These are phyloP conservation scores for Aureobasidium sp. DNA, from an alignment of 2,329 filamentous ascomycete species.

Conservation along the genomic window DNA sequence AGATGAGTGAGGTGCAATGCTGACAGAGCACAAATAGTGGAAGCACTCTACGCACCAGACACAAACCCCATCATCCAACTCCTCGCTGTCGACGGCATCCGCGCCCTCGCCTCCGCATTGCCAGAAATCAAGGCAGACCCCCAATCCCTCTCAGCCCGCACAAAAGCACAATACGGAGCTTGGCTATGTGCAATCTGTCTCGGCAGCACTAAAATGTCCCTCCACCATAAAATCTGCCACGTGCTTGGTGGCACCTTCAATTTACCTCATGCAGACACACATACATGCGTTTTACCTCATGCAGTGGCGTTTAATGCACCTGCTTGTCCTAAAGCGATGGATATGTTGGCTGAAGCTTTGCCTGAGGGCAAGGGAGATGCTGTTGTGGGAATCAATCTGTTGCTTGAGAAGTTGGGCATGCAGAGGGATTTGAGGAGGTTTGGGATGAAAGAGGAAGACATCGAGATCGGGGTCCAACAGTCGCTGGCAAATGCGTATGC, in stretches of 20 bases:
- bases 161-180: conserved; percentile 49
- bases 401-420: conserved; percentile 43
- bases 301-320: conserved; percentile 55
- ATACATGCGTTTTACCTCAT: conserved; percentile 55
- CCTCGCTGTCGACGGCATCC: conserved; percentile 46
- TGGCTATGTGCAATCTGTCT: conserved; percentile 56
- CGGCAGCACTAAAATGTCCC: conserved; percentile 51
- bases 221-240: conserved; percentile 62
- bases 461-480: conserved; percentile 52
- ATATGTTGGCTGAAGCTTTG: conserved; percentile 43
- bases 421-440: conserved; percentile 45
- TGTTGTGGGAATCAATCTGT: conserved; percentile 46
- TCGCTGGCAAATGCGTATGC: conserved; percentile 50
- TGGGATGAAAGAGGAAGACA: conserved; percentile 51
- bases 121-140: conserved; percentile 26
- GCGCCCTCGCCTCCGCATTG: not conserved
- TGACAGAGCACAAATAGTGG: conserved; percentile 32
- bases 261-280: conserved; percentile 57
- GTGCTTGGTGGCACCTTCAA: conserved; percentile 55
- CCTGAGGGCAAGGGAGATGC: conserved; percentile 52
- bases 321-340: conserved; percentile 43
- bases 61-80: conserved; percentile 52
- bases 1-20: not conserved
- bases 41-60: conserved; percentile 54
- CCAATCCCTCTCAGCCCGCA: conserved; percentile 20